Conservation (phyloP, 2,329 filamentous ascomycete genomes). For the Penicillium sp. region DNA sequence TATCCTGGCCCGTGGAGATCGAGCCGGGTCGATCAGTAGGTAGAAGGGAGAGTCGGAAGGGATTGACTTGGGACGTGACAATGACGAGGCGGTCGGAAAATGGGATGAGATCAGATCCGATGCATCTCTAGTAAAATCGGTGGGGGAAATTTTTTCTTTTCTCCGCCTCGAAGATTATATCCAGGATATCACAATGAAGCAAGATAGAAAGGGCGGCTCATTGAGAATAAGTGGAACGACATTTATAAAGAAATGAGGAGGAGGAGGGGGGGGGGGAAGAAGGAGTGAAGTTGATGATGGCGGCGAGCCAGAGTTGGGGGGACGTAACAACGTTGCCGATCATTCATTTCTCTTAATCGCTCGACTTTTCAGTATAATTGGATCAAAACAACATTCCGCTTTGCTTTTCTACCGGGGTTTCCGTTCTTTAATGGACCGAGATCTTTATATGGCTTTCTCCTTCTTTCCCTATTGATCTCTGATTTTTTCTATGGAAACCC, state of each 20-base stretch:
- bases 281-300: conserved; percentile 3
- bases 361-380: background rate
- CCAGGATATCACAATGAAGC: conserved; percentile 11
- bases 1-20: background rate
- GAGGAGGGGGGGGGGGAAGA: conserved; percentile 1
- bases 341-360: background rate
- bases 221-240: conserved; percentile 10
- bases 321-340: conserved; percentile 5
- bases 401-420: background rate
- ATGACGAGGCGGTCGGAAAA: conserved; percentile 28
- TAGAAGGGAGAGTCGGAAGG: conserved; percentile 10
- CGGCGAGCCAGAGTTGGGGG: conserved; percentile 2
- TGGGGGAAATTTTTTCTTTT: background rate
- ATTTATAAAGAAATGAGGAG: conserved; percentile 8
- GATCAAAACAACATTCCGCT: background rate
- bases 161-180: conserved; percentile 5
- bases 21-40: background rate
- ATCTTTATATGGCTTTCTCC: background rate
- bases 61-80: conserved; percentile 22
- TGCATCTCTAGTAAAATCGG: conserved; percentile 10
- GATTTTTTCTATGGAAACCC: no score
- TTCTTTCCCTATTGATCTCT: background rate
- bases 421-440: background rate
- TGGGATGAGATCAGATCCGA: conserved; percentile 16
- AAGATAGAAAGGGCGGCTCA: conserved; percentile 6